Evolutionary conservation across 768 basidiomycete species (phyloP).

Genomic region (Panaeolus cyanescens): DNA sequence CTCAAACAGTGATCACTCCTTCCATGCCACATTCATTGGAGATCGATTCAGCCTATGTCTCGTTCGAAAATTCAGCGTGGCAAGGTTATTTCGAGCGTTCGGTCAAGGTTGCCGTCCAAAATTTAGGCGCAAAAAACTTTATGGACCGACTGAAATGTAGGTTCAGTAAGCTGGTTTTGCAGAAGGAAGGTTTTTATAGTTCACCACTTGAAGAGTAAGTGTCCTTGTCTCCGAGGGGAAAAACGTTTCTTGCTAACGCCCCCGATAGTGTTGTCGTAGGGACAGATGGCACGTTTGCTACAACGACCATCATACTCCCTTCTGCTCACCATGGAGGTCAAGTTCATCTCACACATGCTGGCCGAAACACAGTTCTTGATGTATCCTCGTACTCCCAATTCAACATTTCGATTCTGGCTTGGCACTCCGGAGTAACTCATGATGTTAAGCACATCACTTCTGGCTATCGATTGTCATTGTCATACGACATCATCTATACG

Average conservation of each 20-base stretch:
- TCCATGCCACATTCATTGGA: conserved; percentile 34
- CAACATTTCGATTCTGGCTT: conserved; percentile 41
- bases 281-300: conserved; percentile 51
- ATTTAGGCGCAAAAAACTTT: too few species aligned
- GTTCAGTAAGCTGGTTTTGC: too few species aligned
- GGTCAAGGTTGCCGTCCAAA: conserved; percentile 47
- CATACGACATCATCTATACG: conserved; percentile 49
- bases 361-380: conserved; percentile 35
- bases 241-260: background rate
- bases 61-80: conserved; percentile 37
- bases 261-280: conserved; percentile 44
- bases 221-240: background rate
- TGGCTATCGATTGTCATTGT: conserved; percentile 51
- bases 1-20: too few species aligned
- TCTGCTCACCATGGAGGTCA: conserved; percentile 47
- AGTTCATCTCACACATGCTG: conserved; percentile 41
- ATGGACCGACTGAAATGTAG: too few species aligned
- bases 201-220: conserved; percentile 48
- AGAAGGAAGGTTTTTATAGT: too few species aligned
- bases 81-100: conserved; percentile 46
- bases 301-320: conserved; percentile 47
- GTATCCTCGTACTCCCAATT: conserved; percentile 27
- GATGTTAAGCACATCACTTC: conserved; percentile 49
- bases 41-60: conserved; percentile 2
- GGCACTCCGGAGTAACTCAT: conserved; percentile 55